These are phyloP conservation scores for Colletotrichum nymphaeae DNA, from an alignment of 2,329 filamentous ascomycete species.

Conservation along the genomic window DNA sequence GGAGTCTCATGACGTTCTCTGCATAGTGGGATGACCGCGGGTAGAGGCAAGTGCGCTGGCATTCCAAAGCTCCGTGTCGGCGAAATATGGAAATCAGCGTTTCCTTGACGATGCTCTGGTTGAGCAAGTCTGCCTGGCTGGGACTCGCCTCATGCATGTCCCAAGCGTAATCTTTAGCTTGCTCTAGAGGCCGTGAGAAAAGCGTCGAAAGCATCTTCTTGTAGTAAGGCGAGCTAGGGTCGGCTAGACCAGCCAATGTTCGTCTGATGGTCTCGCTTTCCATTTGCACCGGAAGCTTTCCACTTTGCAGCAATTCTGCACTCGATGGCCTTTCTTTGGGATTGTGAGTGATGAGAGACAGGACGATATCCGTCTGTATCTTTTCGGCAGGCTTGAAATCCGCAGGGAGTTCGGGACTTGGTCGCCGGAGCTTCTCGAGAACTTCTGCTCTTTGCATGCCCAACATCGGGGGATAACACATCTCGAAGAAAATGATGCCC, in stretches of 20 bases:
- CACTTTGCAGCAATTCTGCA: conserved; percentile 83
- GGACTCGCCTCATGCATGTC: conserved; percentile 72
- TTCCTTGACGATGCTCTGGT: conserved; percentile 80
- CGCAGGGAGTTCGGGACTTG: conserved; percentile 74
- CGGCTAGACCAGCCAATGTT: conserved; percentile 82
- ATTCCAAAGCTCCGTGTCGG: conserved; percentile 89
- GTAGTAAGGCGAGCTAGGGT: conserved; percentile 88
- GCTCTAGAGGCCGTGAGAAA: conserved; percentile 80
- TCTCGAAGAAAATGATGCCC: conserved; percentile 98
- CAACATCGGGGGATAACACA: conserved; percentile 78
- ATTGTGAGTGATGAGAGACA: conserved; percentile 83
- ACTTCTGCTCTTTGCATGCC: conserved; percentile 74
- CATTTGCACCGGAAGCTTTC: conserved; percentile 89
- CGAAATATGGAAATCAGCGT: conserved; percentile 83
- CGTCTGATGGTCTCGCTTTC: conserved; percentile 92
- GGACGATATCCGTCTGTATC: conserved; percentile 82
- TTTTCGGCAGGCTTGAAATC: conserved; percentile 79
- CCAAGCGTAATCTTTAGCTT: conserved; percentile 85
- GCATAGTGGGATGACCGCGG: conserved; percentile 85
- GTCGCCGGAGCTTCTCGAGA: conserved; percentile 75
- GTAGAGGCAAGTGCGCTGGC: conserved; percentile 79
- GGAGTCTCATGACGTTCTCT: conserved; percentile 79
- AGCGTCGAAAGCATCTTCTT: conserved; percentile 88
- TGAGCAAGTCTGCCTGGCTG: conserved; percentile 71
- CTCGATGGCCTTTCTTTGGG: conserved; percentile 87